A percentile compares a stretch with the other conserved stretches of the same genome.
These are phyloP conservation scores for Euphorbia lathyris DNA, from an alignment of 345 rosid genomes.

Conservation along the genomic window DNA sequence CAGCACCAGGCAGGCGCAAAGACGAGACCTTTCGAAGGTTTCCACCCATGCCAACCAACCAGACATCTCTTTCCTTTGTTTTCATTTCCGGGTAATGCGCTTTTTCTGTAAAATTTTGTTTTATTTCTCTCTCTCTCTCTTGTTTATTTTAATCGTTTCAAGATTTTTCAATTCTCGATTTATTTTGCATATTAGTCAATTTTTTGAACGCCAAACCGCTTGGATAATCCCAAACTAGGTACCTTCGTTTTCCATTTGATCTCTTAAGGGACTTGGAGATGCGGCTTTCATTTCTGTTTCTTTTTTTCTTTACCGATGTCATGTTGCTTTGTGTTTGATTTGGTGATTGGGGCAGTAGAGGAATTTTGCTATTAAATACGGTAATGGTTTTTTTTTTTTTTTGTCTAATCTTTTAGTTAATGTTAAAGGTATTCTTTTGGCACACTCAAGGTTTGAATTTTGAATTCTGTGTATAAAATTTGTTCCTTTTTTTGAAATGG, in stretches of 20 bases:
- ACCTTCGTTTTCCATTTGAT: background rate
- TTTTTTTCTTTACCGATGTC: background rate
- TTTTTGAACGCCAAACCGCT: conserved; percentile 9
- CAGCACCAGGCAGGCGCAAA: no score
- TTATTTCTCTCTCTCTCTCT: background rate
- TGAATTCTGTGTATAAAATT: conserved; percentile 13
- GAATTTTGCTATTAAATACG: background rate
- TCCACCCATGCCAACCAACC: conserved; percentile 25
- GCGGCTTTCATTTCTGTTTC: no score
- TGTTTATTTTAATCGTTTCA: background rate
- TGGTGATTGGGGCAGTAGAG: background rate
- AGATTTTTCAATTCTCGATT: background rate
- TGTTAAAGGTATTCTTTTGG: conserved; percentile 3
- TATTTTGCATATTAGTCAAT: conserved; percentile 11
- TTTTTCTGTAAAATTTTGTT: conserved; percentile 16
- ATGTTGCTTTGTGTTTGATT: conserved; percentile 7
- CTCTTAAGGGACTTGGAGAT: no score
- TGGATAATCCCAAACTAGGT: conserved; percentile 33
- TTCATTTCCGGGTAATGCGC: conserved; percentile 29
- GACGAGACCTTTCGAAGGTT: background rate
- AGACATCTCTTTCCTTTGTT: conserved; percentile 18
- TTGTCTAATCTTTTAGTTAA: conserved; percentile 23
- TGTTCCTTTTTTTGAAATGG: conserved; percentile 15
- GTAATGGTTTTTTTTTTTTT: conserved; percentile 1
- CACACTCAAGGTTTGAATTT: conserved; percentile 13